Base-by-base conservation (phyloP, 2,329 filamentous ascomycete genomes). In the Trichoderma lentiforme region DNA sequence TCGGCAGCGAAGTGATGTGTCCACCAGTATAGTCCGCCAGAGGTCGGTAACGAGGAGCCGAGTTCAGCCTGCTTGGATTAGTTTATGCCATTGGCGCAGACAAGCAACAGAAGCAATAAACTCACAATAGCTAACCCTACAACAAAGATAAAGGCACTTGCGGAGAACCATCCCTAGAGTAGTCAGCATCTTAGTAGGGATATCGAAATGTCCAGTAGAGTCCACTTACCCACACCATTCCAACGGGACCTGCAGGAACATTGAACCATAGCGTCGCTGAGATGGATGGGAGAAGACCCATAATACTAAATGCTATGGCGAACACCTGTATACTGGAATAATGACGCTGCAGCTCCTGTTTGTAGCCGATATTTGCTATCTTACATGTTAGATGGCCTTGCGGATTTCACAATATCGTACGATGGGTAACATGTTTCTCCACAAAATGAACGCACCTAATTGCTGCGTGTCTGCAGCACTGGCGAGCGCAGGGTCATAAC, bases 1-100 rank as follows among this genome's bases (percentile, higher is more conserved):
- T 67, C 64, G 14, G 51, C 18, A 8, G 64, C 64, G 24, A 67
- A 67, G 18, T 58, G 30, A 43, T 67, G 64, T 28, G 64, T 67
- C 64, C 64, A 67, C 64, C 64, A 67, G 64, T 67, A 67, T 15
- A 67, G 26, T 2, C 64, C 64, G 12, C 64, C 64, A 7, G 64
- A 67, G 14, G 64, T 67, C 18, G 64, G 64, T 12, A 67, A 18
- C 24, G 64, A 67, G 7, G 64, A 67, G 18, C 64, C 64, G 12
- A 67, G 64, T 6, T 67, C 64, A 21, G 64, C 64, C 64, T 67
- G 39, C 39, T 43, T 1, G 39, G 7, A n/a, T 43, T 18, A 43
- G 39, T 43, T 43, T n/a, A n/a, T 43, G 1, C 39, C 1, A 0
- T 43, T 1, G 39, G 1, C 39, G 15, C 15, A 43, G 15, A n/a